These are phyloP conservation scores for Pichia insulana DNA, from an alignment of 805 yeast genomes.

Conservation along the genomic window DNA sequence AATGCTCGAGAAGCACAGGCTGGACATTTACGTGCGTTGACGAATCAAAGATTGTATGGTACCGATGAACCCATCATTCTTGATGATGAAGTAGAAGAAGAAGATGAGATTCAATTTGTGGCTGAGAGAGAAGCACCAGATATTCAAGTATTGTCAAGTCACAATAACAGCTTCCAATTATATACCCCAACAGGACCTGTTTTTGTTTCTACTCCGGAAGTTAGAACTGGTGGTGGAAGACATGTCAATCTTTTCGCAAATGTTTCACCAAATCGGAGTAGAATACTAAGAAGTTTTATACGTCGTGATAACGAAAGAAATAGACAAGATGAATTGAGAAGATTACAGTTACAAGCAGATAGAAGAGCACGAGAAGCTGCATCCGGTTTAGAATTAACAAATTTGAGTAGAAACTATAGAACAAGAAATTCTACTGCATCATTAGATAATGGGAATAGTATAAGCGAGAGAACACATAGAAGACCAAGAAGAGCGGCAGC, in stretches of 20 bases:
- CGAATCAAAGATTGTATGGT: background rate
- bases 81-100: background rate
- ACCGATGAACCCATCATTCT: background rate
- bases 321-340: conserved; percentile 3
- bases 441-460: background rate
- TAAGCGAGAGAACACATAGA: background rate
- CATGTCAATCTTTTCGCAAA: background rate
- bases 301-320: background rate
- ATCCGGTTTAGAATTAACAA: background rate
- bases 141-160: conserved; percentile 5
- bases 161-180: conserved; percentile 1
- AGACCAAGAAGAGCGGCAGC: background rate
- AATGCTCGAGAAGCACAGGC: conserved; percentile 2
- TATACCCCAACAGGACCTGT: conserved; percentile 7
- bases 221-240: conserved; percentile 1
- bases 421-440: background rate
- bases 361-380: conserved; percentile 5
- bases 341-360: background rate
- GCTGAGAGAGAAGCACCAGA: conserved; percentile 17
- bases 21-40: background rate
- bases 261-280: background rate
- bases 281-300: background rate
- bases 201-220: conserved; percentile 5
- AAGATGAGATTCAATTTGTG: conserved; percentile 14
- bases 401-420: background rate